These are phyloP conservation scores for Penicillium occitanis DNA, from an alignment of 2,329 filamentous ascomycete genomes.

Conservation along the genomic window DNA sequence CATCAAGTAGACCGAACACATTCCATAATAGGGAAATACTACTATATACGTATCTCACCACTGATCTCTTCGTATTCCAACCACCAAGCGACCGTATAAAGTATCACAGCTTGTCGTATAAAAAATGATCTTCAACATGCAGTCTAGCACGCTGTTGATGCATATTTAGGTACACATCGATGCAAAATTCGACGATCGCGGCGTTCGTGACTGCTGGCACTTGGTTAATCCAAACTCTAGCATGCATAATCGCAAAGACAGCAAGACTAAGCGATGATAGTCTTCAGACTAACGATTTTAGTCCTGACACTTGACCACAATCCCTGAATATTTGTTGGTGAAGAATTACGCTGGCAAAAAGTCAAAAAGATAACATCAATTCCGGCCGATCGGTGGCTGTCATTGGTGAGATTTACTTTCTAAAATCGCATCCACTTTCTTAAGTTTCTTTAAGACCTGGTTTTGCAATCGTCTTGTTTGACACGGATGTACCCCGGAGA, in stretches of 20 bases:
- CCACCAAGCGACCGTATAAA: background rate
- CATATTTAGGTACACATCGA: background rate
- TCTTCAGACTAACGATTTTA: background rate
- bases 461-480: background rate
- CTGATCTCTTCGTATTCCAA: background rate
- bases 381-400: constrained; percentile 8
- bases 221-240: background rate
- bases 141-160: constrained; percentile 2
- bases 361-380: background rate
- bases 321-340: background rate
- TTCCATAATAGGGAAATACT: background rate
- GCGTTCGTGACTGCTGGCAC: background rate
- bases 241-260: background rate
- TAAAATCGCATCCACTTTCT: background rate
- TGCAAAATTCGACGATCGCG: background rate
- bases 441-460: background rate
- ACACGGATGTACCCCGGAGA: background rate
- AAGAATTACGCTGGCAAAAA: background rate
- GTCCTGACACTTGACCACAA: background rate
- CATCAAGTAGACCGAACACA: background rate
- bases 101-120: background rate
- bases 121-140: background rate
- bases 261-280: background rate
- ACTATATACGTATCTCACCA: background rate
- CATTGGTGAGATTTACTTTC: constrained; percentile 8